These are phyloP conservation scores for Cetradonia linearis DNA, from an alignment of 495 filamentous ascomycete species.

Conservation along the genomic window DNA sequence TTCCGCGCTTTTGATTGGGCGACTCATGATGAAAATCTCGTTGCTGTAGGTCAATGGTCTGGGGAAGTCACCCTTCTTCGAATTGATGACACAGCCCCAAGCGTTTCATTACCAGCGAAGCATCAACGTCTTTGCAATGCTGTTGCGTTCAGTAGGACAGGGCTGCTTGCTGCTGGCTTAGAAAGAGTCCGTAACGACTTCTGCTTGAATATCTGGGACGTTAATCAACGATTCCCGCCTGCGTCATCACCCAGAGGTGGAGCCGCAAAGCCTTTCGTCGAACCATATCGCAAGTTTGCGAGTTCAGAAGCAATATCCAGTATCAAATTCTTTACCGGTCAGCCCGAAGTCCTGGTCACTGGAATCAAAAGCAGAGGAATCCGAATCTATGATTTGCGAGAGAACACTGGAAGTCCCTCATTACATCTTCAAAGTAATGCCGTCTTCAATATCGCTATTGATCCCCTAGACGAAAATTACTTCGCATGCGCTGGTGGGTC, in stretches of 20 bases:
- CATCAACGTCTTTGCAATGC: conserved; percentile 84
- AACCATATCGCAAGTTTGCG: conserved; percentile 62
- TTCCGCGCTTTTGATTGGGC: conserved; percentile 97
- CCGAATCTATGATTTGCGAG: conserved; percentile 80
- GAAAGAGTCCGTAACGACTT: conserved; percentile 88
- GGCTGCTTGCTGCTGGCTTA: conserved; percentile 74
- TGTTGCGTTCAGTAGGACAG: conserved; percentile 72
- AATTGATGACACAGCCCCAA: conserved; percentile 56
- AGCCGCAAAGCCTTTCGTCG: conserved; percentile 37
- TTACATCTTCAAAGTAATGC: conserved; percentile 66
- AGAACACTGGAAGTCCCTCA: conserved; percentile 44
- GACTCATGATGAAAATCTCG: conserved; percentile 58
- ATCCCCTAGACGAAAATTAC: conserved; percentile 84
- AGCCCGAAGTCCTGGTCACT: conserved; percentile 70
- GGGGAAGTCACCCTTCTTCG: conserved; percentile 77
- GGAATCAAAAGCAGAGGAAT: conserved; percentile 80
- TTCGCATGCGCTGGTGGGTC: conserved; percentile 76
- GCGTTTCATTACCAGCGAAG: conserved; percentile 66
- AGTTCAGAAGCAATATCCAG: conserved; percentile 81
- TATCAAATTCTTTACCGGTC: conserved; percentile 79
- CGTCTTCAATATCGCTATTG: conserved; percentile 83
- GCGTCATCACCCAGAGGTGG: conserved; percentile 29
- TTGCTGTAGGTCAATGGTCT: conserved; percentile 74
- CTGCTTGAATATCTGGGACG: conserved; percentile 89
- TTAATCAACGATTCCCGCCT: conserved; percentile 53